phyloP scores from a whole-genome alignment of 2,329 filamentous ascomycete genomes.

The Byssoonygena ceratinophila region DNA sequence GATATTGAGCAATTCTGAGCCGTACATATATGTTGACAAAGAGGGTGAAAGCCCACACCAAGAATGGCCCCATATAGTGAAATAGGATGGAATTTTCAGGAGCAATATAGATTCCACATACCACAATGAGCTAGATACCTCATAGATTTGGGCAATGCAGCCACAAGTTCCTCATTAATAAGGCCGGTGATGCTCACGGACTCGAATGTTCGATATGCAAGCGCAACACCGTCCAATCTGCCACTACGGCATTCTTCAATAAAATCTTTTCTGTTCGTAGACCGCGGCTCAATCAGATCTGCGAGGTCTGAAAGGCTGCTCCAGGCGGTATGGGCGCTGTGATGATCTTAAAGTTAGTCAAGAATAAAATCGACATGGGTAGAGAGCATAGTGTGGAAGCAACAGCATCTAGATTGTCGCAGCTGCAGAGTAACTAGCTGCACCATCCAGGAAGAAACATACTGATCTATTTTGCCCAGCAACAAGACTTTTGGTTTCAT shows the following conservation, averaged over 20 bases:
- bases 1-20: too few relatives aligned
- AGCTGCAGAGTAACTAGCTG: too few relatives aligned
- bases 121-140: slow-evolving; percentile 34
- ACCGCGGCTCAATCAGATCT: slow-evolving; percentile 52
- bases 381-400: too few relatives aligned
- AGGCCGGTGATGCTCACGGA: slow-evolving; percentile 55
- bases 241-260: slow-evolving; percentile 57
- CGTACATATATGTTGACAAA: background rate
- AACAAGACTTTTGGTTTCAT: slow-evolving; percentile 51
- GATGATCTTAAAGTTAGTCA: slow-evolving; percentile 3
- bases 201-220: slow-evolving; percentile 60
- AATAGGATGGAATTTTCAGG: too few relatives aligned
- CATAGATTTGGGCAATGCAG: slow-evolving; percentile 34
- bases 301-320: slow-evolving; percentile 39
- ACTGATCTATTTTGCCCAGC: slow-evolving; percentile 55
- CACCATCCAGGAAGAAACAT: slow-evolving; percentile 25
- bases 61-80: too few relatives aligned
- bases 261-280: slow-evolving; percentile 56
- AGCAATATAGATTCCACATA: slow-evolving; percentile 22
- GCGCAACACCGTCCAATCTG: slow-evolving; percentile 53
- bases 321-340: slow-evolving; percentile 17
- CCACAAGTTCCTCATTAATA: slow-evolving; percentile 60
- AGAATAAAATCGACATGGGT: slow-evolving; percentile 7
- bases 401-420: too few relatives aligned
- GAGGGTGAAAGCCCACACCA: too few relatives aligned